Conservation (phyloP, 2,329 filamentous ascomycete genomes). For the Penicillium sp. region DNA sequence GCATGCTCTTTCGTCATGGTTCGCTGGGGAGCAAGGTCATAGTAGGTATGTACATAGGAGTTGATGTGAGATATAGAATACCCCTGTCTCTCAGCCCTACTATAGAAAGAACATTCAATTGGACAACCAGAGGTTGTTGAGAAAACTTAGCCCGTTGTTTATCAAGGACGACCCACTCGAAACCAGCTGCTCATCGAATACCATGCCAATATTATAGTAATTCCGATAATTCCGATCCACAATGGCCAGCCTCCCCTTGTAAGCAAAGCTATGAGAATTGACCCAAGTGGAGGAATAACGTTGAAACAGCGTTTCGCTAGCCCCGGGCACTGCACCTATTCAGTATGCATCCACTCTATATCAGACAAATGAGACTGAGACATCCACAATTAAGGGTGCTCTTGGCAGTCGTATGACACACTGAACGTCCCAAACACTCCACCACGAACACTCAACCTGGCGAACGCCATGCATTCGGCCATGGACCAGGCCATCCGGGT, state of each 20-base stretch:
- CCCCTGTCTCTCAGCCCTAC: neutral
- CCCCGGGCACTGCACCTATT: neutral
- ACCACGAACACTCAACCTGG: neutral
- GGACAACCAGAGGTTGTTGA: neutral
- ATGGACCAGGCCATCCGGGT: neutral
- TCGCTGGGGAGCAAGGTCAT: conserved; percentile 9
- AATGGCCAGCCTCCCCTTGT: too few species aligned
- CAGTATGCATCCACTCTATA: neutral
- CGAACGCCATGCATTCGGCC: neutral
- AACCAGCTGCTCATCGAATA: neutral
- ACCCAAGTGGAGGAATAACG: neutral
- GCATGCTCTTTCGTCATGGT: conserved; percentile 30
- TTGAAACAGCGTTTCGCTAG: conserved; percentile 3
- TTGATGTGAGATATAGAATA: neutral
- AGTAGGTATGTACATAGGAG: too few species aligned
- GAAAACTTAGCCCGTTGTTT: neutral
- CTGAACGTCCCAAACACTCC: neutral
- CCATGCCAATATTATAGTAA: too few species aligned
- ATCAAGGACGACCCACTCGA: neutral
- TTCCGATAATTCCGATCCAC: too few species aligned
- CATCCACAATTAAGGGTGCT: conserved; percentile 1
- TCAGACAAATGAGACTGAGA: conserved; percentile 5
- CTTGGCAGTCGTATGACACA: neutral
- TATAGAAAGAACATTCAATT: neutral
- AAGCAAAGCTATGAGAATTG: too few species aligned